phyloP scores from a whole-genome alignment of 495 filamentous ascomycete genomes.

The Jackrogersella multiformis region DNA sequence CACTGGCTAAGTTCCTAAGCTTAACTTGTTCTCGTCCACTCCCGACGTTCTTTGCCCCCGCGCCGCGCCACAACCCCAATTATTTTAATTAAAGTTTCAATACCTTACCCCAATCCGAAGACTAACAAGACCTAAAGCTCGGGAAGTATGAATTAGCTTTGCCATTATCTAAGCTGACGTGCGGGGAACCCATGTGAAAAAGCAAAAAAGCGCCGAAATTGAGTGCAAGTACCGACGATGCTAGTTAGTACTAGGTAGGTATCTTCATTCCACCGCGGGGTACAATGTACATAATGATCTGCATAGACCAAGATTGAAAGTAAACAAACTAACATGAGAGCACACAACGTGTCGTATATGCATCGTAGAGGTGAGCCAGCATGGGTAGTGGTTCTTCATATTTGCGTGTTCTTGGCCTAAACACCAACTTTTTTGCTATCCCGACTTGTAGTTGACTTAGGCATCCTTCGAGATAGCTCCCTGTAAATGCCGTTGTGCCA shows the following conservation, averaged over 20 bases:
- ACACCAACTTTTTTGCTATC: not conserved
- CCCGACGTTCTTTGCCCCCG: not conserved
- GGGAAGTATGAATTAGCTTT: constrained; percentile 16
- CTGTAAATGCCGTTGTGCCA: not conserved
- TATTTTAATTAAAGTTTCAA: constrained; percentile 24
- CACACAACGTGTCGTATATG: constrained; percentile 45
- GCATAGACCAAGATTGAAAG: not conserved
- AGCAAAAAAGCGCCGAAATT: constrained; percentile 36
- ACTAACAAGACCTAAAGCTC: not conserved
- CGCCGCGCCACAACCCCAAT: constrained; percentile 16
- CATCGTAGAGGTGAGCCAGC: constrained; percentile 26
- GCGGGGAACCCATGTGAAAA: constrained; percentile 37
- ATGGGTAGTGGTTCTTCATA: not conserved
- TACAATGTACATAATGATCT: not conserved
- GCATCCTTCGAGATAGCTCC: not conserved
- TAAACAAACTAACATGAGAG: not conserved
- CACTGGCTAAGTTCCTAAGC: constrained; percentile 25
- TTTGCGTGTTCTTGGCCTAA: not conserved
- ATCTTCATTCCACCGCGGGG: not conserved
- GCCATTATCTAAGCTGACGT: constrained; percentile 32
- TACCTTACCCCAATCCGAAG: constrained; percentile 27
- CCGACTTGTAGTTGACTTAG: not conserved
- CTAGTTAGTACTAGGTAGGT: constrained; percentile 1
- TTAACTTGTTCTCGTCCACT: constrained; percentile 2
- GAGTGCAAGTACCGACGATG: constrained; percentile 8